These are phyloP conservation scores for Leptographium lundbergii DNA, from an alignment of 2,329 filamentous ascomycete species.

Conservation along the genomic window DNA sequence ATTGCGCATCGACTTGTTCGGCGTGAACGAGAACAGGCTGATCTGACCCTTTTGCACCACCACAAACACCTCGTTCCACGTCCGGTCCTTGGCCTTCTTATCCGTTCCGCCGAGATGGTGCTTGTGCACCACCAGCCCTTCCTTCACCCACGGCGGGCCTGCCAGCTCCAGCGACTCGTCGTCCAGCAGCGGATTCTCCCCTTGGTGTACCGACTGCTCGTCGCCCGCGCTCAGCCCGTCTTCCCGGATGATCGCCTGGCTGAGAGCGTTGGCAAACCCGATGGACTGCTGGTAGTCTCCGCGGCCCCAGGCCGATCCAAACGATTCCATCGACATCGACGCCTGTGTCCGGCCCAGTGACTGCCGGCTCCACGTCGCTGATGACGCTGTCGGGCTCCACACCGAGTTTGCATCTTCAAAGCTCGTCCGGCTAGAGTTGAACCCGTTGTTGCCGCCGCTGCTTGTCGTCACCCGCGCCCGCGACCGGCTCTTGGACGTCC, in stretches of 20 bases:
- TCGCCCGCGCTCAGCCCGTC: slow-evolving; percentile 34
- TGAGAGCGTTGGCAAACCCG: slow-evolving; percentile 91
- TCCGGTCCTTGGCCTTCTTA: slow-evolving; percentile 85
- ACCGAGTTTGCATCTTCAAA: slow-evolving; percentile 82
- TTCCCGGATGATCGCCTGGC: slow-evolving; percentile 91
- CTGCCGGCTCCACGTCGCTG: slow-evolving; percentile 92
- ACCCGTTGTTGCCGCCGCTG: slow-evolving; percentile 57
- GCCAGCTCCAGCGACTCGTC: slow-evolving; percentile 86
- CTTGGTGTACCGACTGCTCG: slow-evolving; percentile 20
- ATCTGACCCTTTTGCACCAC: slow-evolving; percentile 92
- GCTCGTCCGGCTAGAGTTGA: slow-evolving; percentile 86
- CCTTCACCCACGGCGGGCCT: slow-evolving; percentile 96
- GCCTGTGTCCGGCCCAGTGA: slow-evolving; percentile 84
- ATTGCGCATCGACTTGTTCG: slow-evolving; percentile 61
- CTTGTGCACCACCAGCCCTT: slow-evolving; percentile 91
- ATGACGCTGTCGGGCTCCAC: slow-evolving; percentile 74
- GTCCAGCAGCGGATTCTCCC: slow-evolving; percentile 58
- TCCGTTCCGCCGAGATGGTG: slow-evolving; percentile 86
- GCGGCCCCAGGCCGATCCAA: slow-evolving; percentile 52
- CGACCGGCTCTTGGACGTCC: slow-evolving; percentile 77
- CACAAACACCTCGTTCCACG: slow-evolving; percentile 91
- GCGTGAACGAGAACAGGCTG: slow-evolving; percentile 84
- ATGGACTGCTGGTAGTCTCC: slow-evolving; percentile 92
- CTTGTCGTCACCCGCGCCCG: slow-evolving; percentile 34
- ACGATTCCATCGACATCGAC: slow-evolving; percentile 84